phyloP scores from a whole-genome alignment of 768 basidiomycete species.

The Suillus bovinus region DNA sequence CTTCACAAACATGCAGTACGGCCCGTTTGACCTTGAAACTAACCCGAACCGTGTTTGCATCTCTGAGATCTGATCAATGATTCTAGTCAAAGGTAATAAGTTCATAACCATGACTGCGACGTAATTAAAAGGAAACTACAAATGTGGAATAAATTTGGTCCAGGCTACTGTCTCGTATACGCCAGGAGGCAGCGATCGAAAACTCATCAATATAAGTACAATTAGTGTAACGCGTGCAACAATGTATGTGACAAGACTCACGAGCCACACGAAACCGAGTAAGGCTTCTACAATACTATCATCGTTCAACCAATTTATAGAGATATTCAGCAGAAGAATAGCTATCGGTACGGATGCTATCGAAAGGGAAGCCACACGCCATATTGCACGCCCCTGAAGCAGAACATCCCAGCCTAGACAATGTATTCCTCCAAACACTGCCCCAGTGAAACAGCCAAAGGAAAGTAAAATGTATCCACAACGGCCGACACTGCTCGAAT shows the following conservation, averaged over 20 bases:
- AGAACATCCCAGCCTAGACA: slow-evolving; percentile 23
- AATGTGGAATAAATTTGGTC: slow-evolving; percentile 17
- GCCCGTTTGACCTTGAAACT: background rate
- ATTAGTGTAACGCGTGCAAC: slow-evolving; percentile 13
- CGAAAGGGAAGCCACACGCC: slow-evolving; percentile 21
- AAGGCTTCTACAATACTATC: too few relatives aligned
- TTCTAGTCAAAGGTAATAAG: too few relatives aligned
- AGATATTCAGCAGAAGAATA: background rate
- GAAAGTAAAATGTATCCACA: background rate
- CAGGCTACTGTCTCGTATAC: slow-evolving; percentile 18
- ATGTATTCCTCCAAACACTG: slow-evolving; percentile 29
- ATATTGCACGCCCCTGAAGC: slow-evolving; percentile 20
- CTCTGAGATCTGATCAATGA: too few relatives aligned
- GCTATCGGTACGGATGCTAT: slow-evolving; percentile 5
- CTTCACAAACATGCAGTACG: background rate
- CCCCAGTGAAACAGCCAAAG: slow-evolving; percentile 8
- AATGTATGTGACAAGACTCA: slow-evolving; percentile 8
- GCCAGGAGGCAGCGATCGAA: slow-evolving; percentile 13
- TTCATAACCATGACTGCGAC: background rate
- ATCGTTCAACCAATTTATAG: too few relatives aligned
- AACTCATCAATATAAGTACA: slow-evolving; percentile 14
- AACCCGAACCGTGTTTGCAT: background rate
- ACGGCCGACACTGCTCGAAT: fast-evolving
- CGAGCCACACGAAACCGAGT: background rate
- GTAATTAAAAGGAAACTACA: background rate